These are phyloP conservation scores for Plasmopara muralis DNA, from an alignment of 352 stramenopile genomes.

Conservation along the genomic window DNA sequence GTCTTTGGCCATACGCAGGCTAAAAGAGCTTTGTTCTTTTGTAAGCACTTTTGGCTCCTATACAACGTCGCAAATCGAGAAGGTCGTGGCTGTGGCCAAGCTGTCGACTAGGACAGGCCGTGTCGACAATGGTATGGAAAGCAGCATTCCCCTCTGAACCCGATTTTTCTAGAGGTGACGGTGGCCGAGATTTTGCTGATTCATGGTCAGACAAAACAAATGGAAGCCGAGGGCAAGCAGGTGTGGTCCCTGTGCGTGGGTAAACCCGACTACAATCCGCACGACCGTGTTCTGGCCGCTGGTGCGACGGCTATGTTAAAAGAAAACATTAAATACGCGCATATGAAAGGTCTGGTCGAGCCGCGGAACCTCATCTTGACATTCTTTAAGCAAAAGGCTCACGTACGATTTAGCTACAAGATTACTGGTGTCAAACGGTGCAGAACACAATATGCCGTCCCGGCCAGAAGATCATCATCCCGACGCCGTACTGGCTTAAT, in stretches of 20 bases:
- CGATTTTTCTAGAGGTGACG: slow-evolving; percentile 79
- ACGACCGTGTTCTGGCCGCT: slow-evolving; percentile 82
- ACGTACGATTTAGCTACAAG: slow-evolving; percentile 85
- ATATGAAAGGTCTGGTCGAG: slow-evolving; percentile 86
- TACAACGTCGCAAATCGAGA: slow-evolving; percentile 31
- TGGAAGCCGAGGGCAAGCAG: slow-evolving; percentile 88
- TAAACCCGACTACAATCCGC: slow-evolving; percentile 93
- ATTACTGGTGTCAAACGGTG: slow-evolving; percentile 94
- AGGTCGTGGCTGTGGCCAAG: slow-evolving; percentile 4
- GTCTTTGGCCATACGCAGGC: slow-evolving; percentile 62
- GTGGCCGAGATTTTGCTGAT: slow-evolving; percentile 90
- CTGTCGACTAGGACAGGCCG: slow-evolving; percentile 13
- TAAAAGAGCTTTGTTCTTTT: slow-evolving; percentile 81
- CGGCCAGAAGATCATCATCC: slow-evolving; percentile 93
- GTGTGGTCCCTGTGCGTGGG: slow-evolving; percentile 93
- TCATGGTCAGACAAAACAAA: slow-evolving; percentile 92
- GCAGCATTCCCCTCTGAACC: slow-evolving; percentile 64
- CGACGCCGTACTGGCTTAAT: slow-evolving; percentile 94
- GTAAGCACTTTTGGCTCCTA: slow-evolving; percentile 83
- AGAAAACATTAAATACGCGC: slow-evolving; percentile 92
- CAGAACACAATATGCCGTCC: slow-evolving; percentile 88
- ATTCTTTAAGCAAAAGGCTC: slow-evolving; percentile 89
- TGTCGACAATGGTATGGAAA: slow-evolving; percentile 16
- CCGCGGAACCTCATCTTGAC: slow-evolving; percentile 84
- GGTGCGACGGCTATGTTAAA: slow-evolving; percentile 53